Evolutionary conservation across 495 filamentous ascomycete genomes (phyloP).

Genomic region (Daldinia loculata): DNA sequence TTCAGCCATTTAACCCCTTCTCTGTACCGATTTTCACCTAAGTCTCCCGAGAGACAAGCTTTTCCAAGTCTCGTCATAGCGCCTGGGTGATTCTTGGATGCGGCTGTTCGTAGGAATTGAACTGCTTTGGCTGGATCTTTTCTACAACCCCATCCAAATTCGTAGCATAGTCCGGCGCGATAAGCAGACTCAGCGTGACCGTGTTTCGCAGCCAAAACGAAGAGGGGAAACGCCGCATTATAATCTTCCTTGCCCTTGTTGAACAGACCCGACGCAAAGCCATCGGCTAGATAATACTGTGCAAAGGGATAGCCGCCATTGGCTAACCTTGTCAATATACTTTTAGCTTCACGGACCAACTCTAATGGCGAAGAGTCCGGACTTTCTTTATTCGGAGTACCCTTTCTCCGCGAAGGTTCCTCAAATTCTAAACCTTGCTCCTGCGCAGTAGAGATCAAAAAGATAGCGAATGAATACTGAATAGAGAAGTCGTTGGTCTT

Average conservation of each 20-base stretch:
- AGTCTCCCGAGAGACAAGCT: constrained; percentile 86
- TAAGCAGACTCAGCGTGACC: constrained; percentile 97
- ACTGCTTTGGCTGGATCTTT: constrained; percentile 90
- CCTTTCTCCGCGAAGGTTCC: constrained; percentile 50
- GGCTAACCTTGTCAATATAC: constrained; percentile 84
- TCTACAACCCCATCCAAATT: constrained; percentile 95
- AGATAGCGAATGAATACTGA: constrained; percentile 95
- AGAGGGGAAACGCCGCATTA: constrained; percentile 88
- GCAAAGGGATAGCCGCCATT: constrained; percentile 93
- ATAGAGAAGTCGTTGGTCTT: constrained; percentile 89
- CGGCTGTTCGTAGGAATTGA: constrained; percentile 89
- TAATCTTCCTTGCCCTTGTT: constrained; percentile 91
- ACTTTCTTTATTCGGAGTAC: constrained; percentile 58
- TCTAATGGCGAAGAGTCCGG: constrained; percentile 64
- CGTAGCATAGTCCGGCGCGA: constrained; percentile 92
- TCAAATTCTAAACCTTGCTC: constrained; percentile 62
- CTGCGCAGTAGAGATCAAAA: constrained; percentile 86
- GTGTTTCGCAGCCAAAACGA: constrained; percentile 93
- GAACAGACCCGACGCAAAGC: constrained; percentile 92
- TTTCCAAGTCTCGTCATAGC: constrained; percentile 92
- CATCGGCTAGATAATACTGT: constrained; percentile 96
- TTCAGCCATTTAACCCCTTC: constrained; percentile 98
- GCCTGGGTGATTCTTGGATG: constrained; percentile 92
- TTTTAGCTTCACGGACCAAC: constrained; percentile 84
- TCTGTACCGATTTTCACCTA: constrained; percentile 85